Evolutionary conservation across 768 basidiomycete genomes (phyloP).

Genomic region (Tylopilus vinaceipallidus): DNA sequence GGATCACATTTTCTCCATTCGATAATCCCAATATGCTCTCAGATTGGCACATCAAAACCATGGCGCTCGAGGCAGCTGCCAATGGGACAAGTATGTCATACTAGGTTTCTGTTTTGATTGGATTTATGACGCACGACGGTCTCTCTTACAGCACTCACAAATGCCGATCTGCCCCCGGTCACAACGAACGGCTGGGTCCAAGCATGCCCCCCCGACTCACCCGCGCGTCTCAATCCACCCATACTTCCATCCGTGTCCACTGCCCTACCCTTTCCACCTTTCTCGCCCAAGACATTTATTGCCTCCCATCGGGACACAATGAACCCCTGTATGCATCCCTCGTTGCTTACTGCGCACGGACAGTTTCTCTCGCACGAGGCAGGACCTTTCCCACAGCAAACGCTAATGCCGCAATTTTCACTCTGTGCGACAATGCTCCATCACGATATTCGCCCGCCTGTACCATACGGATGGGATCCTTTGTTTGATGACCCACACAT

Average conservation of each 20-base stretch:
- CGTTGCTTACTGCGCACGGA: constrained; percentile 41
- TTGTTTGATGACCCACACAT: constrained; percentile 4
- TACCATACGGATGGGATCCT: constrained; percentile 46
- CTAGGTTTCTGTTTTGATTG: background rate
- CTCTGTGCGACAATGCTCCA: constrained; percentile 50
- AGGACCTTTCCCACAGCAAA: constrained; percentile 44
- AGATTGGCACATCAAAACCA: constrained; percentile 21
- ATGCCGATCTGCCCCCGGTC: constrained; percentile 34
- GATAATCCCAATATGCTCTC: constrained; percentile 32
- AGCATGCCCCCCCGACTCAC: constrained; percentile 24
- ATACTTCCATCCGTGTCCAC: constrained; percentile 19
- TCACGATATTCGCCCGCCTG: constrained; percentile 53
- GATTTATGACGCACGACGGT: background rate
- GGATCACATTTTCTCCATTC: constrained; percentile 28
- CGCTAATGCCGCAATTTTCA: constrained; percentile 52
- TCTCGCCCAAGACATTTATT: constrained; percentile 31
- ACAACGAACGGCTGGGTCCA: constrained; percentile 24
- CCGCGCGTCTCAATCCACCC: constrained; percentile 30
- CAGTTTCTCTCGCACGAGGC: constrained; percentile 47
- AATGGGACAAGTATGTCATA: constrained; percentile 26
- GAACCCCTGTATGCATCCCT: constrained; percentile 38
- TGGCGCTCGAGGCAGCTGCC: constrained; percentile 27
- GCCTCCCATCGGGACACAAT: constrained; percentile 35
- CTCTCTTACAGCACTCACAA: constrained; percentile 26
- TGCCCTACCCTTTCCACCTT: background rate